Base-by-base conservation (phyloP, 2,329 filamentous ascomycete genomes). In the Trichoderma cornu-damae region DNA sequence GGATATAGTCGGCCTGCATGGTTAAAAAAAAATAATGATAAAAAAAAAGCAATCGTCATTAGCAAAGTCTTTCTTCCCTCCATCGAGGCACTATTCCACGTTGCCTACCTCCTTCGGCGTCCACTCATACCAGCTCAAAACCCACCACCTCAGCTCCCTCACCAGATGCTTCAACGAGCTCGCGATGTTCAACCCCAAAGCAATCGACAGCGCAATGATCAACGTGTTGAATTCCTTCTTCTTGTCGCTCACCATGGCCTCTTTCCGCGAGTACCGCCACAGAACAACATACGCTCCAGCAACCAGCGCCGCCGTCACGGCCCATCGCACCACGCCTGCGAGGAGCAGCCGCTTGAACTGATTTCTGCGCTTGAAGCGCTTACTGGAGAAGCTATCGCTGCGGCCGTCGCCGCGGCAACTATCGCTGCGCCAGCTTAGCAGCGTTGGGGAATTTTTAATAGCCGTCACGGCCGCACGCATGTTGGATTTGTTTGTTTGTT, bases 121-220 rank as follows among this genome's bases (percentile, higher is more conserved):
- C 59, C 73, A 68, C 37, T 69, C 67, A 4, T 68, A 64, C 7
- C 67, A 64, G 57, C 69, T 71, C 40, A 79, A 62, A 26, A 78
- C 70, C 66, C 73, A 76, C 75, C 76, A 79, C n/a, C 76, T 68
- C 59, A 77, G 65, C 59, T 77, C 74, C 12, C 69, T 63, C 3
- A 75, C 71, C 69, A 77, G 74, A 26, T 69, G 70, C 57, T 76
- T 76, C 20, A 79, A 67, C 6, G 71, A 70, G 60, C 68, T 74
- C 2, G 72, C 70, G 40, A 77, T 71, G 47, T 73, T 73, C 48
- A 79, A 61, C 56, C 74, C 73, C 16, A 78, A 64, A 0, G 66
- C 62, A 30, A 78, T 77, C 46, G 72, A 73, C 4, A 78, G 65
- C 0, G 70, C 75, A 0, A 75, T 75, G 18, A 77, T 73, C n/a